Percentiles rank a stretch among this genome's conserved stretches.
Conservation (phyloP, 257 asterid species). For the Nicotiana otophora region DNA sequence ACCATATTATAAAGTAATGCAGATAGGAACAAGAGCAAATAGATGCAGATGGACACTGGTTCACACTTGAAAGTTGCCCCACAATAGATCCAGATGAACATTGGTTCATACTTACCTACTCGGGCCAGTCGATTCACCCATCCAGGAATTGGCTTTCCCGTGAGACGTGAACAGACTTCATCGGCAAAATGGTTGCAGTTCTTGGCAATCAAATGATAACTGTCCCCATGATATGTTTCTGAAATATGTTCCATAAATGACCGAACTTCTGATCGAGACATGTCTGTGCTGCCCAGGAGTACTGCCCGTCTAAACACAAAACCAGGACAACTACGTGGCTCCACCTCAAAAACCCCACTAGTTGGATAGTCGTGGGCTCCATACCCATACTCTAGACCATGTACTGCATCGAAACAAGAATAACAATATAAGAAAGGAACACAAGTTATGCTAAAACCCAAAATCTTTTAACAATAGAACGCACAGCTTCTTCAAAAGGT, state of each 20-base stretch:
- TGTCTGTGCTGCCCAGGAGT: constrained; percentile 68
- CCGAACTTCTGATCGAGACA: constrained; percentile 68
- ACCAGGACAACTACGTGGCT: constrained; percentile 91
- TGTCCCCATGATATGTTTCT: constrained; percentile 66
- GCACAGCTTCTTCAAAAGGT: not conserved
- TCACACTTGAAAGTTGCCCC: not conserved
- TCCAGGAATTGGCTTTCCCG: constrained; percentile 81
- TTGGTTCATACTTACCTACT: constrained; percentile 44
- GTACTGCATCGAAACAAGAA: constrained; percentile 37
- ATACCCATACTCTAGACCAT: constrained; percentile 80
- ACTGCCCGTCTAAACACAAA: constrained; percentile 73
- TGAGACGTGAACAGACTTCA: constrained; percentile 63
- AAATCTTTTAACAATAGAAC: not conserved
- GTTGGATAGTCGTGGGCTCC: constrained; percentile 89
- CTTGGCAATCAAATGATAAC: constrained; percentile 80
- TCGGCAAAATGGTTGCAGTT: constrained; percentile 93
- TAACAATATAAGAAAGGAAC: constrained; percentile 3
- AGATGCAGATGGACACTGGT: not conserved
- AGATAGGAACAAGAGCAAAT: not conserved
- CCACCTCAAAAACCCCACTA: constrained; percentile 92
- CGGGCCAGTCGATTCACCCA: constrained; percentile 95
- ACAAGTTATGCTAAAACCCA: not conserved
- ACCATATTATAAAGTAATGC: constrained; percentile 3
- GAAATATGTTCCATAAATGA: constrained; percentile 80
- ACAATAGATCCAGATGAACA: not conserved